These are phyloP conservation scores for Nepenthes gracilis DNA, from an alignment of 148 eudicot genomes.

Conservation along the genomic window DNA sequence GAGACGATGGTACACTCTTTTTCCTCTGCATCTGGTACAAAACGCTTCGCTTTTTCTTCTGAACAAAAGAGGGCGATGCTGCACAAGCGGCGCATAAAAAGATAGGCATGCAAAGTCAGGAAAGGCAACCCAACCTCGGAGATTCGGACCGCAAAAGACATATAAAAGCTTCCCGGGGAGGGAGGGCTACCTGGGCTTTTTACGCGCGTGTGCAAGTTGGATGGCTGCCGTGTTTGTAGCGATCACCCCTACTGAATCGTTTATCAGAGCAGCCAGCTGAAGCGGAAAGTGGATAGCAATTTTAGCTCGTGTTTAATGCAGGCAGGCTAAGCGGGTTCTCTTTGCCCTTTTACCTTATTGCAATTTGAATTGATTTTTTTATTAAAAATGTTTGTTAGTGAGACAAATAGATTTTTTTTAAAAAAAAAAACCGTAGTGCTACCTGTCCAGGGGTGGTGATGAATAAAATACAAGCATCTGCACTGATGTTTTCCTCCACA, in stretches of 20 bases:
- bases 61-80: conserved; percentile 80
- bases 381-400: not conserved
- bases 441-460: conserved; percentile 94
- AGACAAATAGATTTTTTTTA: not conserved
- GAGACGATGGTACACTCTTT: conserved; percentile 52
- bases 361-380: not conserved
- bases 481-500: conserved; percentile 61
- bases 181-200: conserved; percentile 48
- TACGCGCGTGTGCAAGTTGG: conserved; percentile 67
- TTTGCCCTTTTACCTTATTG: not conserved
- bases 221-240: conserved; percentile 89
- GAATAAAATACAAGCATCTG: conserved; percentile 64
- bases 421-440: conserved; percentile 1
- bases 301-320: not conserved
- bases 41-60: conserved; percentile 50
- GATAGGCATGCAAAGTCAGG: not conserved
- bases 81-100: conserved; percentile 10
- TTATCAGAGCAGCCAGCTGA: conserved; percentile 81
- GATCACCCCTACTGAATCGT: conserved; percentile 81
- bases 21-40: conserved; percentile 56
- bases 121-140: not conserved
- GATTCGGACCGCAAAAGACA: too few relatives aligned
- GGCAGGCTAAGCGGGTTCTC: too few relatives aligned
- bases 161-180: not conserved
- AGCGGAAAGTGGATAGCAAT: not conserved